These are phyloP conservation scores for Erigeron canadensis DNA, from an alignment of 129 eudicot genomes.

Conservation along the genomic window DNA sequence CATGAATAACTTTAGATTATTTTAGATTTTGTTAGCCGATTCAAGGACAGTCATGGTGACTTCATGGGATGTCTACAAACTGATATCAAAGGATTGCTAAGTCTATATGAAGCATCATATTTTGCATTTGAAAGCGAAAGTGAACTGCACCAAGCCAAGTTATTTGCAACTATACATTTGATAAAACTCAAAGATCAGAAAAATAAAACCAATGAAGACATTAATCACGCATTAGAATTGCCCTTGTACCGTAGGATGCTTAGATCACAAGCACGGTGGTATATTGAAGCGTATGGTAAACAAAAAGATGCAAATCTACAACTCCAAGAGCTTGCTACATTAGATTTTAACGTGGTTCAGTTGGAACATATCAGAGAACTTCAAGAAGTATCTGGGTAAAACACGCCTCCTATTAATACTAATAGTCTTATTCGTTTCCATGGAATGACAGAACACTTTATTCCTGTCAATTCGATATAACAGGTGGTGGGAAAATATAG, in stretches of 20 bases:
- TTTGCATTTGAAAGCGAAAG: not conserved
- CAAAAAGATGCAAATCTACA: not conserved
- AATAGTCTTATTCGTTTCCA: not conserved
- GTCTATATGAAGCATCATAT: conserved; percentile 5
- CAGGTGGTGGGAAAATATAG: not conserved
- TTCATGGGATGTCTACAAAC: not conserved
- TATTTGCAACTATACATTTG: not conserved
- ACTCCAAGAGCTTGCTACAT: not conserved
- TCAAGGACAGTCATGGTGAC: not conserved
- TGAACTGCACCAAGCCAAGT: not conserved
- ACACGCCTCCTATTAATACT: not conserved
- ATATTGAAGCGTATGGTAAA: not conserved
- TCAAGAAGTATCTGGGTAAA: not conserved
- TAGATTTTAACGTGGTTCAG: not conserved
- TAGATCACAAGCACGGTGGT: not conserved
- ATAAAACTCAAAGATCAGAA: not conserved
- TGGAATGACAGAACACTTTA: not conserved
- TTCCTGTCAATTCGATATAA: not conserved
- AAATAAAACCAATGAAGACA: not conserved
- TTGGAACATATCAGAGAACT: not conserved
- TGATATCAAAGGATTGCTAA: not conserved
- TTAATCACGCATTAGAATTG: not conserved
- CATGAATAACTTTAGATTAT: not conserved
- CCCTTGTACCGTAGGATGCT: conserved; percentile 2
- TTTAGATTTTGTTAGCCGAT: not conserved